Percentiles rank a stretch among this genome's conserved stretches.
Conservation (phyloP, 1,139 yeast species). For the Scheffersomyces cryptocercus region DNA sequence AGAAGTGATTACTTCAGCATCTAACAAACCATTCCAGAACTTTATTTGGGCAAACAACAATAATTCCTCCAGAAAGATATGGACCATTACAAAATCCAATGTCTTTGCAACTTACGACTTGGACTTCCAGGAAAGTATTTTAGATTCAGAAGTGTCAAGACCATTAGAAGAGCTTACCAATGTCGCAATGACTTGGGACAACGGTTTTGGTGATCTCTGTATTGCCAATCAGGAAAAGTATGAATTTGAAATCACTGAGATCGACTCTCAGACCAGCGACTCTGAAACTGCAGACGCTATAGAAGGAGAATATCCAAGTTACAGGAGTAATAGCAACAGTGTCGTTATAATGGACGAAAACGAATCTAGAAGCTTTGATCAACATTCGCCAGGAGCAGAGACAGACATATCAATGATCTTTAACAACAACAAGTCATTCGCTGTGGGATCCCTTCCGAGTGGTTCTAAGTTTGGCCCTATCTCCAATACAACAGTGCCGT, state of each 20-base stretch:
- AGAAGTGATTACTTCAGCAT: conserved; percentile 59
- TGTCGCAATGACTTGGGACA: conserved; percentile 59
- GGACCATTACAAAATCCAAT: conserved; percentile 51
- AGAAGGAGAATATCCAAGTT: conserved; percentile 4
- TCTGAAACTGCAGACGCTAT: conserved; percentile 6
- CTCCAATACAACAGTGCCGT: conserved; percentile 18
- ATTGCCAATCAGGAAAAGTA: conserved; percentile 54
- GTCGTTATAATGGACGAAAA: conserved; percentile 6
- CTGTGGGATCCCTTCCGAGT: conserved; percentile 24
- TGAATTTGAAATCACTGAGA: conserved; percentile 34
- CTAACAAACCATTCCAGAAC: conserved; percentile 46
- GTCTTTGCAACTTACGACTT: conserved; percentile 57
- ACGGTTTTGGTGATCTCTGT: conserved; percentile 45
- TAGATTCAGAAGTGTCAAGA: conserved; percentile 38
- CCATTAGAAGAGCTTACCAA: conserved; percentile 57
- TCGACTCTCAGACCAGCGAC: conserved; percentile 8
- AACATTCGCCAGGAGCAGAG: conserved; percentile 5
- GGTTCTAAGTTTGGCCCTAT: conserved; percentile 13
- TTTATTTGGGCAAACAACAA: conserved; percentile 43
- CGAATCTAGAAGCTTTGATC: conserved; percentile 7
- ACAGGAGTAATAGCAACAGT: conserved; percentile 4
- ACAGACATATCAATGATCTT: not conserved
- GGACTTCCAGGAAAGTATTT: conserved; percentile 18
- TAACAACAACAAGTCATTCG: conserved; percentile 3
- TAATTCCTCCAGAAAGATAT: conserved; percentile 25